Evolutionary conservation across 768 basidiomycete species (phyloP), one percentile per base, ranked within the genome.

Genomic region (Russula sp.): DNA sequence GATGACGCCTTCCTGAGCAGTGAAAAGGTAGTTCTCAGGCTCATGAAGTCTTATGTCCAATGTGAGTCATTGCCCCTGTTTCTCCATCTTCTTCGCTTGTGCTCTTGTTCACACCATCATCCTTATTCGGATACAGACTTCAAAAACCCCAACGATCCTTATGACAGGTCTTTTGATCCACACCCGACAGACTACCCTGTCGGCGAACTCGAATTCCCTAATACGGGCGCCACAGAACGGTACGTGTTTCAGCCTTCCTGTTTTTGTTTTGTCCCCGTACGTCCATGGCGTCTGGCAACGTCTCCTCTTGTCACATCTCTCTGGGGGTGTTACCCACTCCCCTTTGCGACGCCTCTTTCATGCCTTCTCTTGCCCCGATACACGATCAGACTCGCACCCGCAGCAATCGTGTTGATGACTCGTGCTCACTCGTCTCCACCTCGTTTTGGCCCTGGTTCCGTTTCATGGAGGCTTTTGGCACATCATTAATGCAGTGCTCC

Each of bases 181-280:
- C 76, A 83, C 54, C 79, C 80, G 5, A 81, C 70, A 3, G 66
- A 78, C 58, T 83, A 82, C 68, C 90, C 90, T n/a, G 74, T 78
- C 2, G 81, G 79, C 38, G 85, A 88, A 67, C 75, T 93, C 50
- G 88, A 92, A 70, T 92, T 90, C 69, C 90, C 90, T 25, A 91
- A 89, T 71, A 79, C 72, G 32, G 74, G 78, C 58, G 85, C 88
- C 48, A 75, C 76, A 58, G 90, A 93, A 77, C 79, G 78, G 90
- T 91, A 59, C 58, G 73, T 68, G n/a, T 35, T 20, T 16, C 36
- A 18, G 25, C 25, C 3, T 29, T 29, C 22, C 13, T 49, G 7
- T 32, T n/a, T 47, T 5, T 25, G 20, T 34, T 35, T 14, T 3
- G n/a, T 32, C 5, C 16, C 7, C 36, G 46, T 48, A 22, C 41